Evolutionary conservation across 225 moss, liverwort and hornwort genomes (phyloP).

Genomic region (Polytrichum formosum): DNA sequence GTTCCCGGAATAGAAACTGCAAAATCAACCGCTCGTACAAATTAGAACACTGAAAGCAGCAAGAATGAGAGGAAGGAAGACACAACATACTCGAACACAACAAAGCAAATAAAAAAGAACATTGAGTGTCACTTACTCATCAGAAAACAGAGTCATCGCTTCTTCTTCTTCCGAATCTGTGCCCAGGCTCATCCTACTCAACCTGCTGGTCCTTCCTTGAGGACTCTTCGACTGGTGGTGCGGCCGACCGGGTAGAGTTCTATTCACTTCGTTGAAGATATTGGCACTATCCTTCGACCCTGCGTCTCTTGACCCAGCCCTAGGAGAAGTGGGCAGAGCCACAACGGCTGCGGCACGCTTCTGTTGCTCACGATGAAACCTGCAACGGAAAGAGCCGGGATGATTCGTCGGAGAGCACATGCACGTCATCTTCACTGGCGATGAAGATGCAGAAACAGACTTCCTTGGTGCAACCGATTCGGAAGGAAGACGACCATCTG

Average conservation of each 20-base stretch:
- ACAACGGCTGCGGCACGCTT: not conserved
- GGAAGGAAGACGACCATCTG: conserved; percentile 4
- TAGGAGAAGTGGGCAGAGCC: not conserved
- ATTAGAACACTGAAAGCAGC: too few relatives aligned
- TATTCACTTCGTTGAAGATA: conserved; percentile 1
- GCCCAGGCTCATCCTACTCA: conserved; percentile 7
- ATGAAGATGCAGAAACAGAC: not conserved
- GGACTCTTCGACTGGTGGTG: conserved; percentile 4
- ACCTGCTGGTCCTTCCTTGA: conserved; percentile 10
- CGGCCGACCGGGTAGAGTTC: conserved; percentile 2
- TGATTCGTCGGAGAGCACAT: conserved; percentile 18
- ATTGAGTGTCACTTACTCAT: conserved; percentile 2
- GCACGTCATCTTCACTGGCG: conserved; percentile 14
- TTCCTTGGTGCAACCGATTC: conserved; percentile 1
- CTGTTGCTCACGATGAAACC: conserved; percentile 7
- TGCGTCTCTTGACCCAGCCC: not conserved
- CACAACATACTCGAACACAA: too few relatives aligned
- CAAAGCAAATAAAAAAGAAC: too few relatives aligned
- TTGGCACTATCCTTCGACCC: not conserved
- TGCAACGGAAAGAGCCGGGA: conserved; percentile 20
- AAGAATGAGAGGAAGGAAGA: too few relatives aligned
- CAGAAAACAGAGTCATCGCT: not conserved
- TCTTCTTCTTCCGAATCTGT: not conserved
- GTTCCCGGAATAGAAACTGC: not conserved
- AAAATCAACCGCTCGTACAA: too few relatives aligned